Conservation (phyloP, 306 rosid genomes). For the Senna tora region DNA sequence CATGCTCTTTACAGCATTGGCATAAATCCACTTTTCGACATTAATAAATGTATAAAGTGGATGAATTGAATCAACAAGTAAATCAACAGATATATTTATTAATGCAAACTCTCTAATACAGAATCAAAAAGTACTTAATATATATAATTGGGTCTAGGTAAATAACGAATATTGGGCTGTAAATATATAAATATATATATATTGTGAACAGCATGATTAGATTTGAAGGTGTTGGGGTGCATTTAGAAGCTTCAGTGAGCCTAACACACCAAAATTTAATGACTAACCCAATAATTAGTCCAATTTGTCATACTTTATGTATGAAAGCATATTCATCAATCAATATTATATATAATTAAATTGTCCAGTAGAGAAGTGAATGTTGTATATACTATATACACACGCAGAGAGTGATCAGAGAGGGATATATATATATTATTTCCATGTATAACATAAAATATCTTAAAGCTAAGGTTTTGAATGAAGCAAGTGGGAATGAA, state of each 20-base stretch:
- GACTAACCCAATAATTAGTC: conserved; percentile 7
- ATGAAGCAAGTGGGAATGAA: conserved; percentile 37
- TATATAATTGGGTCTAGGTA: not conserved
- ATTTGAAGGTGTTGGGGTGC: conserved; percentile 2
- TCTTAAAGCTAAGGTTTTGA: conserved; percentile 23
- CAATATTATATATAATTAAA: not conserved
- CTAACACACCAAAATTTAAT: conserved; percentile 10
- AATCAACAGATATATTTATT: conserved; percentile 1
- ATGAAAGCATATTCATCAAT: conserved; percentile 6
- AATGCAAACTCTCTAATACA: not conserved
- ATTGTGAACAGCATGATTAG: not conserved
- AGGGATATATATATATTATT: not conserved
- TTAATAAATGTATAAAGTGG: conserved; percentile 21
- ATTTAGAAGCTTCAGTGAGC: conserved; percentile 10
- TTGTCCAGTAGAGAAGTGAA: not conserved
- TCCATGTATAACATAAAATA: not conserved
- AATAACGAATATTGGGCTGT: not conserved
- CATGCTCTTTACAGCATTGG: conserved; percentile 43
- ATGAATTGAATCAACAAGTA: conserved; percentile 33
- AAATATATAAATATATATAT: too few relatives aligned
- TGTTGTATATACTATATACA: too few relatives aligned
- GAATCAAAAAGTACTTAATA: conserved; percentile 6
- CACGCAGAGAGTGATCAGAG: not conserved
- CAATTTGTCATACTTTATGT: not conserved
- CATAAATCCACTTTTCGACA: conserved; percentile 41